Conservation (phyloP, 805 yeast species). For the Cyberlindnera sargentensis region DNA sequence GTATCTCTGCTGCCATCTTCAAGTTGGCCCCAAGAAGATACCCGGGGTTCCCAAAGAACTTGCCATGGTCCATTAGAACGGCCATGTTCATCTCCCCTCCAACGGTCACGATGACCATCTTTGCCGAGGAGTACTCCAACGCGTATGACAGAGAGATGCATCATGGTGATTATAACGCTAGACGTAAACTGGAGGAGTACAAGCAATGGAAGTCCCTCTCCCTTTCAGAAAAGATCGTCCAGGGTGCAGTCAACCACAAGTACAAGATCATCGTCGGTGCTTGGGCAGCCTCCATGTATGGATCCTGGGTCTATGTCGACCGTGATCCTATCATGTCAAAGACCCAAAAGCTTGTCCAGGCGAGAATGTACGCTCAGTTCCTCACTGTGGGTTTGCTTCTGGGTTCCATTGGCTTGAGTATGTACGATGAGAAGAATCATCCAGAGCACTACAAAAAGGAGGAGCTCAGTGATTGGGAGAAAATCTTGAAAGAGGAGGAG, state of each 20-base stretch:
- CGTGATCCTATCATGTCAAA: slow-evolving; percentile 67
- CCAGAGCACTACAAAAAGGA: slow-evolving; percentile 30
- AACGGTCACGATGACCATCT: slow-evolving; percentile 50
- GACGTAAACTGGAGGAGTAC: slow-evolving; percentile 37
- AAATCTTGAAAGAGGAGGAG: slow-evolving; percentile 37
- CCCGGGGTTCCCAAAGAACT: slow-evolving; percentile 34
- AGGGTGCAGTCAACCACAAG: slow-evolving; percentile 45
- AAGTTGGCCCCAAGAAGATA: slow-evolving; percentile 41
- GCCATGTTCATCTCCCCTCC: slow-evolving; percentile 67
- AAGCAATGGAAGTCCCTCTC: slow-evolving; percentile 47
- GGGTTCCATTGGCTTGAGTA: slow-evolving; percentile 59
- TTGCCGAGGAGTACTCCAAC: slow-evolving; percentile 66
- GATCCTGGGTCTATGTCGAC: slow-evolving; percentile 69
- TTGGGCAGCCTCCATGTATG: slow-evolving; percentile 78
- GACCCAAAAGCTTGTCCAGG: slow-evolving; percentile 78
- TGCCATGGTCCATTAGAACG: slow-evolving; percentile 55
- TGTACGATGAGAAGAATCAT: slow-evolving; percentile 54
- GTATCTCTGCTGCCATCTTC: slow-evolving; percentile 48
- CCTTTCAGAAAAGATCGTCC: slow-evolving; percentile 40
- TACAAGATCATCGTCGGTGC: slow-evolving; percentile 62
- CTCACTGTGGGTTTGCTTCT: slow-evolving; percentile 64
- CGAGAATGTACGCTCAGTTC: slow-evolving; percentile 88
- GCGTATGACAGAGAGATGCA: slow-evolving; percentile 57
- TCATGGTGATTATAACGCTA: slow-evolving; percentile 34
- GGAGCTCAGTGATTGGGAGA: slow-evolving; percentile 40